These are phyloP conservation scores for Pueraria montana DNA, from an alignment of 306 rosid genomes.

Conservation along the genomic window DNA sequence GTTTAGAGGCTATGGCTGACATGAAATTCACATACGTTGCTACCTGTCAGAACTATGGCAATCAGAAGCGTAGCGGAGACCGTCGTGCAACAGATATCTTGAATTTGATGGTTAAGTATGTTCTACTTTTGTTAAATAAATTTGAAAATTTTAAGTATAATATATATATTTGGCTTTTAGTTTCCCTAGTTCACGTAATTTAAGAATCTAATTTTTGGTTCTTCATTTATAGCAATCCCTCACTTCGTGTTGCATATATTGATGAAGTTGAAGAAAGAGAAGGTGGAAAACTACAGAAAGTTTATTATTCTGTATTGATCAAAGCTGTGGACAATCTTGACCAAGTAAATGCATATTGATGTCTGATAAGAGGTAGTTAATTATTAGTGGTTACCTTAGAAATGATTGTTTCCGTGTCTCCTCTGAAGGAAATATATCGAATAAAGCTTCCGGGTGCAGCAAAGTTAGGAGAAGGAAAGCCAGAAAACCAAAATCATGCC, in stretches of 20 bases:
- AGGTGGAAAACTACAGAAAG: slow-evolving; percentile 78
- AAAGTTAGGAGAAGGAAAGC: slow-evolving; percentile 97
- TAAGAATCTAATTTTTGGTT: slow-evolving; percentile 46
- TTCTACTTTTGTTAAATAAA: slow-evolving; percentile 47
- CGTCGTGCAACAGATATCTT: slow-evolving; percentile 98
- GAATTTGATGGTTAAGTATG: slow-evolving; percentile 98
- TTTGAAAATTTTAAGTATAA: slow-evolving; percentile 32
- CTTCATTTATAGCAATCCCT: slow-evolving; percentile 74
- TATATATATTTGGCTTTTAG: slow-evolving; percentile 11
- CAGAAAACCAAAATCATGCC: slow-evolving; percentile 99
- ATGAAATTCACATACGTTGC: slow-evolving; percentile 96
- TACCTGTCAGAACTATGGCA: slow-evolving; percentile 98
- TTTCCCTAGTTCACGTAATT: slow-evolving; percentile 44
- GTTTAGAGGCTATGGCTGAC: slow-evolving; percentile 95
- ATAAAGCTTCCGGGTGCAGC: slow-evolving; percentile 94
- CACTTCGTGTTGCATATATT: slow-evolving; percentile 97
- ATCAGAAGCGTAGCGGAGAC: slow-evolving; percentile 94
- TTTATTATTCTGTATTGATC: slow-evolving; percentile 93
- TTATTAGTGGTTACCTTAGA: slow-evolving; percentile 32
- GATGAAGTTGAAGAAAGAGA: slow-evolving; percentile 98
- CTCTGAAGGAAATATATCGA: slow-evolving; percentile 82
- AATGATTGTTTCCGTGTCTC: slow-evolving; percentile 51
- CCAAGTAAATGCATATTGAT: slow-evolving; percentile 70
- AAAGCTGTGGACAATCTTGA: slow-evolving; percentile 91
- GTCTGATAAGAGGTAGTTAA: slow-evolving; percentile 34